Evolutionary conservation across 148 eudicot species (phyloP), one percentile per base, ranked within the genome.

Genomic region (Rhododendron williamsianum): DNA sequence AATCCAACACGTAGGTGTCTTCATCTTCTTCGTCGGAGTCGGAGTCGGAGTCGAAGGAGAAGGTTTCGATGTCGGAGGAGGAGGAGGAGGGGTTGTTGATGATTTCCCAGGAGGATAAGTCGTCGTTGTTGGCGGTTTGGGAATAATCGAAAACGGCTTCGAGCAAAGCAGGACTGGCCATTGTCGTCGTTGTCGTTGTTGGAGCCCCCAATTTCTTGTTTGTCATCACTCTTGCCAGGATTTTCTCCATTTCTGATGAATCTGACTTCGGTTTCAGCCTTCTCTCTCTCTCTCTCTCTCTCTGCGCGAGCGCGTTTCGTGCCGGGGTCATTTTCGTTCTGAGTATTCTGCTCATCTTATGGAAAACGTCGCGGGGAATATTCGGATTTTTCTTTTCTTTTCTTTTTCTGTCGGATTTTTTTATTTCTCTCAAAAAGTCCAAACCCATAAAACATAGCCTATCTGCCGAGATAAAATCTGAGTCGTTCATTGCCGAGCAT

Each of bases 71-170:
- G 4, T 86, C 73, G 2, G 49, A 88, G 38, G 82, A 76, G 84
- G 82, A 76, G 84, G 88, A 88, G 23, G 88, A 89, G 12, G 87
- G 86, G 85, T 85, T 41, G 83, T 87, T 49, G 84, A 92, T 21
- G 81, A 91, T 81, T 69, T 89, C 94, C 94, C 94, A 92, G 5
- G 89, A 85, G 79, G 85, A 89, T 3, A 91, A 49, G 27, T 91
- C 93, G 1, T 54, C 92, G 3, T 52, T 45, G 63, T 56, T 18
- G 23, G 18, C 36, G 27, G 72, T 38, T 10, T 56, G 63, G 23
- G 63, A 18, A 15, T 21, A 9, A 1, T 9, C 67, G 48, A 83
- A 13, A 35, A 72, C 58, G 84, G 41, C 72, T 36, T 38, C 74
- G 54, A 38, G n/a, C 51, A 27, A 43, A 63, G 51, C 4, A 27